Conservation (phyloP, 2,329 filamentous ascomycete species). For the Aspergillus sp. region DNA sequence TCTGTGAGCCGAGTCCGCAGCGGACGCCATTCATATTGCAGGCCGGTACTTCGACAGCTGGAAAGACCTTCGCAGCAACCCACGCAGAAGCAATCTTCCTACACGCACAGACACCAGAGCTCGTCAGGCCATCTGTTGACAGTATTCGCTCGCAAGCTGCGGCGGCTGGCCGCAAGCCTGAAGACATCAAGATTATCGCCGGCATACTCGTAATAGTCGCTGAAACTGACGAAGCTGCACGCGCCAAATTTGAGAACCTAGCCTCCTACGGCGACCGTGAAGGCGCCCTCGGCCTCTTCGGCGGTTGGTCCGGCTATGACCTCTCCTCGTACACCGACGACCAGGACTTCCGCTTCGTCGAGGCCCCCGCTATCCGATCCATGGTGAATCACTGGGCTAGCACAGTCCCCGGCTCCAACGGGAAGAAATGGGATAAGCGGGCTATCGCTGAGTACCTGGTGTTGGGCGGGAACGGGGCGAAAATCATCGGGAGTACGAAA, state of each 20-base stretch:
- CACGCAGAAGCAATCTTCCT: constrained; percentile 44
- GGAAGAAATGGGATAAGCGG: constrained; percentile 33
- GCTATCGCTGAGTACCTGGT: constrained; percentile 29
- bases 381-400: constrained; percentile 42
- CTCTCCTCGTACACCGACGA: constrained; percentile 38
- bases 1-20: constrained; percentile 41
- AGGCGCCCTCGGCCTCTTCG: constrained; percentile 40
- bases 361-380: constrained; percentile 36
- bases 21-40: constrained; percentile 44
- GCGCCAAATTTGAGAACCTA: constrained; percentile 37
- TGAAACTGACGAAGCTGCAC: constrained; percentile 39
- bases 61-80: constrained; percentile 40
- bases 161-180: constrained; percentile 32
- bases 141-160: constrained; percentile 35
- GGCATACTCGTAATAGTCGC: constrained; percentile 40
- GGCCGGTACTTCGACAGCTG: constrained; percentile 41
- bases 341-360: constrained; percentile 40
- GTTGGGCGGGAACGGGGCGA: constrained; percentile 29
- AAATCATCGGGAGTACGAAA: constrained; percentile 29
- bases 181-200: constrained; percentile 39
- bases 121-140: constrained; percentile 37
- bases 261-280: constrained; percentile 40
- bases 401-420: constrained; percentile 36
- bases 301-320: constrained; percentile 44
- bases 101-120: constrained; percentile 38